A percentile compares a stretch with the other conserved stretches of the same genome.
phyloP scores from a whole-genome alignment of 2,329 filamentous ascomycete genomes.

The Ophiostoma triangulosporum region DNA sequence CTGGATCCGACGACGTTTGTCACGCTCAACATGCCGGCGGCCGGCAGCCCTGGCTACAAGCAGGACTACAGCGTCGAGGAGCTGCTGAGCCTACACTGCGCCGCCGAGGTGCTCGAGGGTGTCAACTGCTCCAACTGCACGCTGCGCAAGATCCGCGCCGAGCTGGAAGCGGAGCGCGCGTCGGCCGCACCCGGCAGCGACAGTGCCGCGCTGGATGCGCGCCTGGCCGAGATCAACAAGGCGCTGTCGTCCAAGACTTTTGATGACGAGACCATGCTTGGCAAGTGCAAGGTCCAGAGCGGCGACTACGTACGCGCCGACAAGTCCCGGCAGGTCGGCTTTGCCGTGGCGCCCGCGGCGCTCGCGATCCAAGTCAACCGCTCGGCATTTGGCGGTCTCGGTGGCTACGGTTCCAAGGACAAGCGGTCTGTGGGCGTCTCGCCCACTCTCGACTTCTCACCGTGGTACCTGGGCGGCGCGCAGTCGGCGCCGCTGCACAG shows the following conservation, averaged over 20 bases:
- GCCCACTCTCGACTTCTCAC: constrained; percentile 59
- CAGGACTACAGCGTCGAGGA: constrained; percentile 44
- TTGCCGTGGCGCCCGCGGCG: constrained; percentile 69
- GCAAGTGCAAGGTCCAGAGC: constrained; percentile 50
- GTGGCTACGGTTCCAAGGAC: background rate
- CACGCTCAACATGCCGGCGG: constrained; percentile 61
- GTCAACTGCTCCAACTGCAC: constrained; percentile 91
- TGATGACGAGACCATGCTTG: background rate
- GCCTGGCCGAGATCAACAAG: background rate
- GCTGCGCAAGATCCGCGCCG: constrained; percentile 40
- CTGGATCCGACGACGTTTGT: constrained; percentile 91
- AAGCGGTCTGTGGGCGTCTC: constrained; percentile 35
- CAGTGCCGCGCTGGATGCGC: background rate
- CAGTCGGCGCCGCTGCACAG: background rate
- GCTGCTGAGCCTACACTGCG: constrained; percentile 71
- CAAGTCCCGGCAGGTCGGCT: constrained; percentile 79
- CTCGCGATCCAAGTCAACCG: constrained; percentile 82
- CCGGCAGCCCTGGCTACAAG: constrained; percentile 42
- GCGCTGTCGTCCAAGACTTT: background rate
- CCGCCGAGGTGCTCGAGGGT: constrained; percentile 71
- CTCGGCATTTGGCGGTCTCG: constrained; percentile 74
- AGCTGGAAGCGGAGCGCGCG: constrained; percentile 9
- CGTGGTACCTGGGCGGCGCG: constrained; percentile 62
- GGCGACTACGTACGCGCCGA: constrained; percentile 51
- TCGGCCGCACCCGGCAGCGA: background rate